Evolutionary conservation across 2,329 filamentous ascomycete species (phyloP).

Genomic region (Acrocalymma vagum): DNA sequence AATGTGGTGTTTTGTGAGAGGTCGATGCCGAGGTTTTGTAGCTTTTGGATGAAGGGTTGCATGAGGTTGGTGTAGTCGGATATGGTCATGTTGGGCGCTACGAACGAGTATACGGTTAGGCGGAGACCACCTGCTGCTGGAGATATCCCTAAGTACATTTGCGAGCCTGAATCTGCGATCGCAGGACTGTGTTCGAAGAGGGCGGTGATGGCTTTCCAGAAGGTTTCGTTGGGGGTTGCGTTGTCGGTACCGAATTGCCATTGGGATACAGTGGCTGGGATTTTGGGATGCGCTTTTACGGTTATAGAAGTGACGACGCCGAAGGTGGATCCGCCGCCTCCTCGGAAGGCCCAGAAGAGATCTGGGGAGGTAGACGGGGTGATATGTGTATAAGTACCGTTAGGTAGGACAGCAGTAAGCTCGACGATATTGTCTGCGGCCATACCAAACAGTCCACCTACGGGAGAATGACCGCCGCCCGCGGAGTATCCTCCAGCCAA

Average conservation of each 20-base stretch:
- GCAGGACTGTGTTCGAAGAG: constrained; percentile 15
- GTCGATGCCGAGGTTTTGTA: constrained; percentile 16
- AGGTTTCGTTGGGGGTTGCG: constrained; percentile 23
- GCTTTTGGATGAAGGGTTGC: constrained; percentile 12
- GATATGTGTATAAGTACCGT: constrained; percentile 27
- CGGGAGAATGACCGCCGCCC: constrained; percentile 33
- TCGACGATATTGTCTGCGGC: constrained; percentile 34
- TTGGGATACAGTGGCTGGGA: constrained; percentile 35
- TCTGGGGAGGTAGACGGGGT: constrained; percentile 28
- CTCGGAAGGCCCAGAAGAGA: constrained; percentile 25
- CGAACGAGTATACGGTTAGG: constrained; percentile 21
- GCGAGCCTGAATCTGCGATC: constrained; percentile 19
- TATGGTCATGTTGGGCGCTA: constrained; percentile 21
- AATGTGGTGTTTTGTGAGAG: background rate
- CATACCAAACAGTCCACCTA: constrained; percentile 26
- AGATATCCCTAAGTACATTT: constrained; percentile 18
- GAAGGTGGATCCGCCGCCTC: constrained; percentile 28
- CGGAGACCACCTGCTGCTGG: constrained; percentile 10
- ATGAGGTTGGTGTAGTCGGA: constrained; percentile 14
- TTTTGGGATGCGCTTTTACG: constrained; percentile 25
- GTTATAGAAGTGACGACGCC: constrained; percentile 27
- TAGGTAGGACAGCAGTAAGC: constrained; percentile 31
- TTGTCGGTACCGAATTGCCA: constrained; percentile 23
- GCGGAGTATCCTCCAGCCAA: constrained; percentile 10
- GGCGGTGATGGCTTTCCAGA: constrained; percentile 24